Base-by-base conservation (phyloP, 2,329 filamentous ascomycete species). In the Mycosphaerella sp. region DNA sequence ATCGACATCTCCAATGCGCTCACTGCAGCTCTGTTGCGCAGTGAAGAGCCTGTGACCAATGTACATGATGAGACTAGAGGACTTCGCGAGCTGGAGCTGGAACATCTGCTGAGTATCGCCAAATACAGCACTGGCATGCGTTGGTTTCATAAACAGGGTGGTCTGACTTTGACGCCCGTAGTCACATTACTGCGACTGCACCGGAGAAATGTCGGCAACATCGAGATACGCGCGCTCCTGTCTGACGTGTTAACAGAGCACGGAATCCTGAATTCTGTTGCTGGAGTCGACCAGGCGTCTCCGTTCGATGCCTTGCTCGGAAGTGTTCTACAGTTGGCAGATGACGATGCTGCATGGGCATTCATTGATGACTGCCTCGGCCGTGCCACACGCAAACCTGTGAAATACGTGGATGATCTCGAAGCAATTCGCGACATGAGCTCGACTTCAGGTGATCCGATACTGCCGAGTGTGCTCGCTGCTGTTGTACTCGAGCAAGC, bases 1-100 rank as follows among this genome's bases (percentile, higher is more conserved):
- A 93, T 96, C 62, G 93, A 97, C 64, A 85, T 95, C 3, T 93
- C 91, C 0, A 73, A 85, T 0, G 78, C 86, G 16, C 76, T 98
- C 13, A 82, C 85, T 6, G 79, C 82, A 52, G 79, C 84, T 1
- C 72, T 97, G 41, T 75, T 79, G 50, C 76, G 60, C n/a, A 52
- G 44, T 28, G 56, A 55, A 21, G 30, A 30, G 9, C 39, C 45
- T 12, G 28, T 41, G 3, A 59, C 58, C 8, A 57, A 59, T 7
- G 55, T 62, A 10, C 68, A 76, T 12, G 72, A 76, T 13, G 69
- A 74, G 2, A 74, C 77, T 37, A 41, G 28, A 28, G 55, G 80
- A 41, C 72, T 90, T 41, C 74, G 80, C 17, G 68, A 86, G 8
- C 79, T 90, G 62, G 87, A 95, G 68, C 73, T 96, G 25, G 84